These are phyloP conservation scores for Moricandia arvensis DNA, from an alignment of 345 rosid genomes.

Conservation along the genomic window DNA sequence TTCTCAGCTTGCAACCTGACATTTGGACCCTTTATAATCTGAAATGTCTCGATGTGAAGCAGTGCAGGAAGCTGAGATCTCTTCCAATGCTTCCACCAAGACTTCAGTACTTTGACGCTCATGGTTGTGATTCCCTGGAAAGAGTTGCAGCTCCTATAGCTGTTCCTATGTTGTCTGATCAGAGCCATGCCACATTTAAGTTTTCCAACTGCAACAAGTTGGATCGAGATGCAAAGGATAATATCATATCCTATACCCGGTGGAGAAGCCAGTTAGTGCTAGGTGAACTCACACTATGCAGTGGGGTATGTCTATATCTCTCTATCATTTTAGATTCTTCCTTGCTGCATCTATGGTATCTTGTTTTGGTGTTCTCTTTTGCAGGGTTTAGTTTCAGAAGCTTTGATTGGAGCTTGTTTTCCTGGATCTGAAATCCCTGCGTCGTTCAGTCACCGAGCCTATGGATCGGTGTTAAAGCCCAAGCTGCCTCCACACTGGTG, in stretches of 20 bases:
- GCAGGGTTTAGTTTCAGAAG: neutral
- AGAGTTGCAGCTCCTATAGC: neutral
- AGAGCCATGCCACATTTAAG: constrained; percentile 3
- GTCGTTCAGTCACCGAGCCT: neutral
- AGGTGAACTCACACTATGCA: neutral
- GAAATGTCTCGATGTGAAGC: neutral
- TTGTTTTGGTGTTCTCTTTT: neutral
- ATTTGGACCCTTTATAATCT: neutral
- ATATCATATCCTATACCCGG: constrained; percentile 2
- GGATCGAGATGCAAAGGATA: constrained; percentile 4
- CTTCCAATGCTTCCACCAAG: neutral
- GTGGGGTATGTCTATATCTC: neutral
- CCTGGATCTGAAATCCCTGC: constrained; percentile 11
- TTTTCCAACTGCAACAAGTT: constrained; percentile 10
- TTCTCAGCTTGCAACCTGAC: neutral
- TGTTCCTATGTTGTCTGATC: neutral
- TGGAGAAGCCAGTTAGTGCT: neutral
- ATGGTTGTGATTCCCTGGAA: neutral
- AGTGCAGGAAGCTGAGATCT: neutral
- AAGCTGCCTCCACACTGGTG: constrained; percentile 21
- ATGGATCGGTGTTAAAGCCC: neutral
- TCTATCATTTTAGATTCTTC: neutral
- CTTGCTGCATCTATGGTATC: neutral
- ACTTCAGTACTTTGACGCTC: neutral
- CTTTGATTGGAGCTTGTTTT: neutral